A percentile compares a stretch with the other conserved stretches of the same genome.
Conservation (phyloP, 148 eudicot species). For the Persicaria tinctoria region DNA sequence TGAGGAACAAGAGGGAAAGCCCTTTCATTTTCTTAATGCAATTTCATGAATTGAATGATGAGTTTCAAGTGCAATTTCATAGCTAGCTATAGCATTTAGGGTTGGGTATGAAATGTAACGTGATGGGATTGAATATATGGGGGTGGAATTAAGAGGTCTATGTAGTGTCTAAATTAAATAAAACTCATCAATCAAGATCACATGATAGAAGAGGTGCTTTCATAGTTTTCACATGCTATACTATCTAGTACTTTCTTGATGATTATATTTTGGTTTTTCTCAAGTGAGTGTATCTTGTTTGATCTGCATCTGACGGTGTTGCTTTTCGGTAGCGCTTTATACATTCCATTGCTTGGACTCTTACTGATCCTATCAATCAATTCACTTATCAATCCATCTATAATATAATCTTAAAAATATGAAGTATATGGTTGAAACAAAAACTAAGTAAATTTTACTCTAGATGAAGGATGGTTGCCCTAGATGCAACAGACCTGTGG, state of each 20-base stretch:
- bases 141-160: constrained; percentile 22
- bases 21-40: constrained; percentile 47
- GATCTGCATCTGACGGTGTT: no score
- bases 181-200: constrained; percentile 20
- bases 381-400: no score
- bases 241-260: not conserved
- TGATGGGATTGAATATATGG: constrained; percentile 33
- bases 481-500: no score
- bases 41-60: not conserved
- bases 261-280: no score
- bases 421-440: no score
- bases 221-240: constrained; percentile 33
- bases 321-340: no score
- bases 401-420: no score
- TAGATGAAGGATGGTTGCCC: no score
- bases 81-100: not conserved
- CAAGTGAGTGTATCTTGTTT: no score
- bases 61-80: not conserved
- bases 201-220: constrained; percentile 32
- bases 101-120: constrained; percentile 13
- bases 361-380: no score
- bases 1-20: constrained; percentile 58
- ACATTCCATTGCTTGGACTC: no score
- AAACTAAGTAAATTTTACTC: no score
- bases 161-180: not conserved